phyloP scores from a whole-genome alignment of 345 rosid species.

The Citrus mangshanensis region DNA sequence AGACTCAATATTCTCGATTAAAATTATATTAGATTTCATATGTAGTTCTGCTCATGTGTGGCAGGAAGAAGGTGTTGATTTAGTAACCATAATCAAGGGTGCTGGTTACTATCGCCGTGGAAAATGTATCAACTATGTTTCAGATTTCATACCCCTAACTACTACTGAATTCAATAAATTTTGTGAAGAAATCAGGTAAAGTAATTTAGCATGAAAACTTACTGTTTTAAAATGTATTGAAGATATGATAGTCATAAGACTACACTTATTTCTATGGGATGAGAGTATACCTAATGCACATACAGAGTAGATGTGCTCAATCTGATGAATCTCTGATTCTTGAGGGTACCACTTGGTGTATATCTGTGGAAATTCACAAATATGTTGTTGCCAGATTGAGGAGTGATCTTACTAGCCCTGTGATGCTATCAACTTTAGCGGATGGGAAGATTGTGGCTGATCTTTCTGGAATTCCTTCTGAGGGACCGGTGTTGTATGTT shows the following conservation, averaged over 20 bases:
- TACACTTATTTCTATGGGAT: too few relatives aligned
- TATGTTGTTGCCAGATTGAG: neutral
- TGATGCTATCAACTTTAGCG: constrained; percentile 45
- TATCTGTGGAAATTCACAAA: neutral
- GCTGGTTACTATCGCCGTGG: constrained; percentile 58
- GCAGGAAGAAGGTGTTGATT: constrained; percentile 15
- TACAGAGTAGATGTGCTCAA: too few relatives aligned
- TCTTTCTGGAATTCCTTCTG: constrained; percentile 47
- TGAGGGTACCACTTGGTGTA: too few relatives aligned
- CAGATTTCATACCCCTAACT: constrained; percentile 59
- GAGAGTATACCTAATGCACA: too few relatives aligned
- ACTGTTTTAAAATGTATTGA: too few relatives aligned
- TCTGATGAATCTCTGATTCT: too few relatives aligned
- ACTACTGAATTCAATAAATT: constrained; percentile 38
- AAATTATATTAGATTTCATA: neutral
- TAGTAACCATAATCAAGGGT: constrained; percentile 60
- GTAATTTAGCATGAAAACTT: neutral
- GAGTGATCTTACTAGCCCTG: constrained; percentile 20
- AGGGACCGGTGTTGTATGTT: constrained; percentile 54
- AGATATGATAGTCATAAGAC: too few relatives aligned
- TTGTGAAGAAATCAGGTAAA: constrained; percentile 23
- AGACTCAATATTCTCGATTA: too few relatives aligned
- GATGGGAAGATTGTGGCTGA: constrained; percentile 50
- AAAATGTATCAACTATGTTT: constrained; percentile 36
- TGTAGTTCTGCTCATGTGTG: neutral